Percentiles rank a stretch among this genome's conserved stretches.
phyloP scores from a whole-genome alignment of 2,329 filamentous ascomycete species.

The Alternaria incomplexa region DNA sequence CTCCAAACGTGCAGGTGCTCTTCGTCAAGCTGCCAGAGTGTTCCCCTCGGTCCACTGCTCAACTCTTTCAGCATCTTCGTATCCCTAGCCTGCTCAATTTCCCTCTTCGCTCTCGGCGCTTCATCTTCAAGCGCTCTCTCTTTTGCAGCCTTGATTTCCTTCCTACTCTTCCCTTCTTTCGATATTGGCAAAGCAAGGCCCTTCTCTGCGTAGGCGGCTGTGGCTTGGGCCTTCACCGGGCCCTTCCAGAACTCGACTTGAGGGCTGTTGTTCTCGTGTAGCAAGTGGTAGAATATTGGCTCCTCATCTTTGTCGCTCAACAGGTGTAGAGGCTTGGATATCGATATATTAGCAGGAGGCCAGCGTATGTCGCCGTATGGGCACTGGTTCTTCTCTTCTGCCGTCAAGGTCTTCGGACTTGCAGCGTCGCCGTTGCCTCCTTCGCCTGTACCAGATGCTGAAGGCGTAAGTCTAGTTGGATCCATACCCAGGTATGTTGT shows the following conservation, averaged over 20 bases:
- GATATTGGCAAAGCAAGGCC: not conserved
- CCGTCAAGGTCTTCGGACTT: not conserved
- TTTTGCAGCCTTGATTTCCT: not conserved
- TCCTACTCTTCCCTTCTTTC: not conserved
- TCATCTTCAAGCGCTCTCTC: not conserved
- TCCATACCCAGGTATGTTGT: too few relatives aligned
- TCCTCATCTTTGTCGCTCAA: not conserved
- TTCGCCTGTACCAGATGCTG: not conserved
- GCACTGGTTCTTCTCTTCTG: not conserved
- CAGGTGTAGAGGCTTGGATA: not conserved
- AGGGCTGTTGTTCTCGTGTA: slow-evolving; percentile 2
- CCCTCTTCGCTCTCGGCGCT: not conserved
- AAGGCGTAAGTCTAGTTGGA: not conserved
- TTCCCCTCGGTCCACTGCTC: slow-evolving; percentile 1
- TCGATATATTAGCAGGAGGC: not conserved
- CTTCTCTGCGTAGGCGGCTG: not conserved
- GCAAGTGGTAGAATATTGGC: slow-evolving; percentile 8
- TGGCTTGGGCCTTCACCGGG: not conserved
- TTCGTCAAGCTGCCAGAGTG: slow-evolving; percentile 6
- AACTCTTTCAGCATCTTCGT: slow-evolving; percentile 1
- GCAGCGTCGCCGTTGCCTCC: not conserved
- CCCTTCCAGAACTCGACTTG: slow-evolving; percentile 7
- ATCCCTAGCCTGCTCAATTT: not conserved
- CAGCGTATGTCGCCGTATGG: slow-evolving; percentile 5
- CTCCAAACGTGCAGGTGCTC: not conserved